Evolutionary conservation across 371 early-diverging fungal genomes (phyloP), one percentile per base, ranked within the genome.

Genomic region (Mucor sp.): DNA sequence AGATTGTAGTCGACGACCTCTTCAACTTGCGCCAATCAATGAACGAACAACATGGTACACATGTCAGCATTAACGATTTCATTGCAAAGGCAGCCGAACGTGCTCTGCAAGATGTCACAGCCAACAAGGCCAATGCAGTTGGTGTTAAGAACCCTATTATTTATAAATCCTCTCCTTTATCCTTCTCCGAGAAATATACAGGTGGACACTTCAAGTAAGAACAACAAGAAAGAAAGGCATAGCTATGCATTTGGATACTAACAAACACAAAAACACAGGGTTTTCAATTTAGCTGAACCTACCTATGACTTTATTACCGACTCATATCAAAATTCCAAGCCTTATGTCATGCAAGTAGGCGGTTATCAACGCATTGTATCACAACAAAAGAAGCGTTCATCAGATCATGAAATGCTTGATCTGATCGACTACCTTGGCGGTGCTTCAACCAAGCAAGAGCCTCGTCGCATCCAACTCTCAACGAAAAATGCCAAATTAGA

Each of bases 11-110:
- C 62, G 93, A 93, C 76, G 79, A 87, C 67, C 75, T 89, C 65
- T 79, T 87, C 47, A 81, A 82, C 70, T 82, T 94, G 25, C 89
- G 94, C 60, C 85, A 82, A 55, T 67, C 78, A 35, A 74, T 94
- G 68, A 93, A 94, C 80, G 83, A 80, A 35, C 80, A 84, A 74
- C 72, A 85, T 50, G 67, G 83, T 50, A 89, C 84, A 66, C 88
- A 88, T 81, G 83, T 93, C 17, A 91, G 91, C 53, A 87, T 95
- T 47, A 93, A 94, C 70, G 95, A 94, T 75, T 92, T 95, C 71
- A 88, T 94, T 69, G 89, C 91, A 77, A 93, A 94, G 83, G 95
- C 95, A 8, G 84, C 93, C 23, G 79, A 87, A 17, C 80, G 93
- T 47, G 92, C 95, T 5, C 77, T 94, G 66, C 83, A 85, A 47